Percentiles rank a stretch among this genome's conserved stretches.
phyloP scores from a whole-genome alignment of 1,284 basidiomycete species.

The Boletus mariae region DNA sequence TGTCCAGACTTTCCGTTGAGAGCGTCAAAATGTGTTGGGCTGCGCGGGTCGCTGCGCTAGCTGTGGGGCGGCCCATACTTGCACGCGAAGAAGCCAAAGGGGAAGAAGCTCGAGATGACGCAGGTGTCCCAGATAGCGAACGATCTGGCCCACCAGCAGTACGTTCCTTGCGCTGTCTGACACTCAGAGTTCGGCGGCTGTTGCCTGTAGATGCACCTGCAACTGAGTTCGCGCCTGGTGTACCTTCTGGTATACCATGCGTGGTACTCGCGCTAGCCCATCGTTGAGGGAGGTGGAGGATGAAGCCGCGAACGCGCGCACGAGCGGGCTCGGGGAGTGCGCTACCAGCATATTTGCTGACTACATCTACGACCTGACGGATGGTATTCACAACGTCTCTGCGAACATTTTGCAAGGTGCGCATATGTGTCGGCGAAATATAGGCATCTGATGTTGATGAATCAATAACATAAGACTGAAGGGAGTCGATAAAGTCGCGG shows the following conservation, averaged over 20 bases:
- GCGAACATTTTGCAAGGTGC: conserved; percentile 70
- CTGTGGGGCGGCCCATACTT: conserved; percentile 39
- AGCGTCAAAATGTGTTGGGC: conserved; percentile 81
- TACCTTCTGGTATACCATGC: conserved; percentile 24
- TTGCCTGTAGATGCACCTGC: conserved; percentile 37
- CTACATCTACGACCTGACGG: conserved; percentile 84
- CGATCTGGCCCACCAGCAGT: conserved; percentile 32
- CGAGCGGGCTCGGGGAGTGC: conserved; percentile 84
- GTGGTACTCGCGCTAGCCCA: conserved; percentile 50
- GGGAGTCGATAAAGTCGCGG: conserved; percentile 73
- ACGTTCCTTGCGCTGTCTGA: conserved; percentile 29
- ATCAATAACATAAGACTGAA: conserved; percentile 44
- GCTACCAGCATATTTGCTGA: conserved; percentile 81
- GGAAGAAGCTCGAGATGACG: conserved; percentile 30
- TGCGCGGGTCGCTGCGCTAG: conserved; percentile 60
- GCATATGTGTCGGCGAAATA: conserved; percentile 54
- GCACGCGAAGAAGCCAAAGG: conserved; percentile 26
- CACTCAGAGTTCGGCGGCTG: conserved; percentile 16
- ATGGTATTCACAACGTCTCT: conserved; percentile 83
- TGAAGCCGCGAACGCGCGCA: conserved; percentile 72
- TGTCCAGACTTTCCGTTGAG: conserved; percentile 87
- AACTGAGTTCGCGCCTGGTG: conserved; percentile 27
- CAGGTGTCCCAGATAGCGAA: conserved; percentile 28
- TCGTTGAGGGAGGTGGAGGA: conserved; percentile 75
- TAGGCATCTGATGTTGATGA: conserved; percentile 31